Evolutionary conservation across 176 grass and related monocot genomes (phyloP).

Genomic region (Saccharum officinarum): DNA sequence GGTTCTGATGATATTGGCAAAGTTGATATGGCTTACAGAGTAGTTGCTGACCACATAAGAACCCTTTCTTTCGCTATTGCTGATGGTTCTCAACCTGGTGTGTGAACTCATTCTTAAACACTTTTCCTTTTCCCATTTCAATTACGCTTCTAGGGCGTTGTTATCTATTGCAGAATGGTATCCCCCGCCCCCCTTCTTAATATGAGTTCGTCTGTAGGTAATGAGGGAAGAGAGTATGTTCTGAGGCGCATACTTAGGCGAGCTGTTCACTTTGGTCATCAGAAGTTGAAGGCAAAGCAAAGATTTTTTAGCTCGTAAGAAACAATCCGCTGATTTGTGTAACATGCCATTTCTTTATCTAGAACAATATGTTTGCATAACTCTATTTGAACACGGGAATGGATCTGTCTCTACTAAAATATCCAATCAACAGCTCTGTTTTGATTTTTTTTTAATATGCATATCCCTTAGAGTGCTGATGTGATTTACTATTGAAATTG

Average conservation of each 20-base stretch:
- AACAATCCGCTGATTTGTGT: not conserved
- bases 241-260: conserved; percentile 92
- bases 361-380: not conserved
- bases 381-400: not conserved
- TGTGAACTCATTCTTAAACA: conserved; percentile 12
- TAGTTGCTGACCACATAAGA: conserved; percentile 96
- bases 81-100: conserved; percentile 92
- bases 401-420: not conserved
- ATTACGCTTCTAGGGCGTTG: not conserved
- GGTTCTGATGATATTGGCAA: conserved; percentile 79
- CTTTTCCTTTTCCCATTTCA: conserved; percentile 19
- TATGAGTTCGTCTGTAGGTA: conserved; percentile 47
- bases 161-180: conserved; percentile 14
- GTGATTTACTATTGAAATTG: not conserved
- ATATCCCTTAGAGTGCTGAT: not conserved
- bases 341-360: not conserved
- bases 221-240: conserved; percentile 96
- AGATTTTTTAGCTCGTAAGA: conserved; percentile 86
- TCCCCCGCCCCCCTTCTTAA: not conserved
- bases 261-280: conserved; percentile 87
- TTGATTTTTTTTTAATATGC: not conserved
- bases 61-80: conserved; percentile 89
- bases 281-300: conserved; percentile 73
- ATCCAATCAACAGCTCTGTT: not conserved
- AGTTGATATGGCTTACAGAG: conserved; percentile 98